Evolutionary conservation across 495 filamentous ascomycete species (phyloP).

Genomic region (Apiosordaria backusii): DNA sequence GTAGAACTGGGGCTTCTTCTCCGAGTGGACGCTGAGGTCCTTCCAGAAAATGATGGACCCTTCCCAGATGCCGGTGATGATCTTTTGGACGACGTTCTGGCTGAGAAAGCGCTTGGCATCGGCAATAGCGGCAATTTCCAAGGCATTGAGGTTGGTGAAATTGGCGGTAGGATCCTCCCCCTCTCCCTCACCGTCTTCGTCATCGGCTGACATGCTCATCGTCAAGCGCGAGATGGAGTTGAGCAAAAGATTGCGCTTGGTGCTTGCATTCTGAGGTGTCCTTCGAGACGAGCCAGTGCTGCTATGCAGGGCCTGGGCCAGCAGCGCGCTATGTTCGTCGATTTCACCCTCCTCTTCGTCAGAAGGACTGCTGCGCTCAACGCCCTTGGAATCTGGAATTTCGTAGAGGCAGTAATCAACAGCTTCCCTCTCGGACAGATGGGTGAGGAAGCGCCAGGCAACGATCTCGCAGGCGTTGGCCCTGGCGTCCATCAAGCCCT

Average conservation of each 20-base stretch:
- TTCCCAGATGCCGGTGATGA: constrained; percentile 86
- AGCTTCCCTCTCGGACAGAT: constrained; percentile 72
- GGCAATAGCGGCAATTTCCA: constrained; percentile 88
- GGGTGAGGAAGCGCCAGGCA: constrained; percentile 82
- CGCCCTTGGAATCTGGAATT: constrained; percentile 48
- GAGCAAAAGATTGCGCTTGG: constrained; percentile 37
- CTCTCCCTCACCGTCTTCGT: constrained; percentile 39
- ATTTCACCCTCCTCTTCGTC: constrained; percentile 32
- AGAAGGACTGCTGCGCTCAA: constrained; percentile 23
- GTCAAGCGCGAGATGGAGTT: constrained; percentile 45
- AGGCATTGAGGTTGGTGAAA: constrained; percentile 74
- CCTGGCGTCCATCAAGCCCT: constrained; percentile 68
- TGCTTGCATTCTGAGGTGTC: constrained; percentile 21
- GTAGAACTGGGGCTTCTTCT: constrained; percentile 79
- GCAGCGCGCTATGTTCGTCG: constrained; percentile 41
- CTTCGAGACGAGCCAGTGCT: not conserved
- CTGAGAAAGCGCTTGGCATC: constrained; percentile 87
- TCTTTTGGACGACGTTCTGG: constrained; percentile 78
- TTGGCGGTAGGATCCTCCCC: constrained; percentile 59
- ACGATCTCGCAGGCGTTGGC: constrained; percentile 87
- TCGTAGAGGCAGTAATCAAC: constrained; percentile 84
- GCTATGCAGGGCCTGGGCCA: constrained; percentile 26
- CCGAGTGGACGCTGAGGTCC: constrained; percentile 66
- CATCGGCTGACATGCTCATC: constrained; percentile 40
- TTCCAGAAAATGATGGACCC: constrained; percentile 95